A percentile compares a stretch with the other conserved stretches of the same genome.
These are phyloP conservation scores for Chlamydomonas sp. DNA, from an alignment of 139 green algal species.

Conservation along the genomic window DNA sequence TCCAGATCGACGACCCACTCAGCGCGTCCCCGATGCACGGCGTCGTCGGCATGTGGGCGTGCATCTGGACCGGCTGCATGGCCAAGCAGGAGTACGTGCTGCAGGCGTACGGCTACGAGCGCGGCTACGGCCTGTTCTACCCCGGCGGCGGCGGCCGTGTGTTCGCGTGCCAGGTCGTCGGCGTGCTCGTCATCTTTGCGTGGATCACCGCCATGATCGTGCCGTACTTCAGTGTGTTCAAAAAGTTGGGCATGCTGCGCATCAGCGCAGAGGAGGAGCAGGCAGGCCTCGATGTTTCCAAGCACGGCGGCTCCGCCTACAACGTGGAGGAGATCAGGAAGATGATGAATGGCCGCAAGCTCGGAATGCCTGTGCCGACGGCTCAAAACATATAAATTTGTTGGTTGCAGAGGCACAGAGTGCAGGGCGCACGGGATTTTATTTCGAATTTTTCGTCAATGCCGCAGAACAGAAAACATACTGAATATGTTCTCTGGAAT, in stretches of 20 bases:
- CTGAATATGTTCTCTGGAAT: too few relatives aligned
- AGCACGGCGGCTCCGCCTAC: conserved; percentile 56
- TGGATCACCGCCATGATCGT: conserved; percentile 36
- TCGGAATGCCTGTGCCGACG: too few relatives aligned
- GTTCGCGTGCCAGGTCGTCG: conserved; percentile 50
- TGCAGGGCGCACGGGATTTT: too few relatives aligned
- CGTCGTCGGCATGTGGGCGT: conserved; percentile 48
- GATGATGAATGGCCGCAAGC: too few relatives aligned
- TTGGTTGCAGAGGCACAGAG: too few relatives aligned
- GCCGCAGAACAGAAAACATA: too few relatives aligned
- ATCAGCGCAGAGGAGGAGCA: conserved; percentile 60
- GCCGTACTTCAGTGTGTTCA: conserved; percentile 63
- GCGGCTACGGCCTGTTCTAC: conserved; percentile 56
- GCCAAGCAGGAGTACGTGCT: conserved; percentile 36
- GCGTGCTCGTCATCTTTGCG: conserved; percentile 49
- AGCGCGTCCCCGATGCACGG: conserved; percentile 70
- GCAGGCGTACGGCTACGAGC: background rate
- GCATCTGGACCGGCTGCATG: conserved; percentile 50
- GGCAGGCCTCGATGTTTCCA: conserved; percentile 54
- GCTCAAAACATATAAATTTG: too few relatives aligned
- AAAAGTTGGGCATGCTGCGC: conserved; percentile 42
- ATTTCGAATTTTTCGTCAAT: too few relatives aligned
- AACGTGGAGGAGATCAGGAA: too few relatives aligned
- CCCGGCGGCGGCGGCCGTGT: conserved; percentile 39
- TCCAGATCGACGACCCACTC: conserved; percentile 62